Base-by-base conservation (phyloP, 2,329 filamentous ascomycete genomes). In the Fusarium coffeatum region DNA sequence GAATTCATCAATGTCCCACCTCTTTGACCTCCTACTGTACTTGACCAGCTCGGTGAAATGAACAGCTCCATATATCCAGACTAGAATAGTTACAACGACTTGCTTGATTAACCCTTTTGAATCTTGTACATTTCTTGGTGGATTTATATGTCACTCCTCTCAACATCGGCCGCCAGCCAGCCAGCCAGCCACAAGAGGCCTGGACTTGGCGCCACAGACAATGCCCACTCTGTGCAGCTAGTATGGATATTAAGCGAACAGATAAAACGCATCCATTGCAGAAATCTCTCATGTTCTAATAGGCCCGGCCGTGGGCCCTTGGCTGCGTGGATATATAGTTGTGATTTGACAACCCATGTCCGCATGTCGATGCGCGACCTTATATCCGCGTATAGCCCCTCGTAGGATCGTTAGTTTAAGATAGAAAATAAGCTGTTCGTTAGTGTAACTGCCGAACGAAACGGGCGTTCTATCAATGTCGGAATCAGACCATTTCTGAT, bases 281-380 rank as follows among this genome's bases (percentile, higher is more conserved):
- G 54, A 28, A 28, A 56, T 50, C 42, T n/a, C 7, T 32, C n/a
- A 12, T 37, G 20, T 42, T 42, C 37, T 51, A n/a, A 37, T n/a
- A 37, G 18, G 34, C 34, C 34, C 18, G 18, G 34, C 6, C 34
- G 34, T 37, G 18, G 18, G 34, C 18, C 18, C 18, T 37, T 37
- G 10, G 18, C 34, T 37, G 18, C 41, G 63, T 50, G 63, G 64
- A 51, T 43, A 64, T 43, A 41, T 32, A 25, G 40, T 46, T 42
- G 45, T 64, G 65, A 59, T 64, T 64, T 64, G 65, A 68, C 64
- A n/a, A n/a, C 18, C 18, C 34, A 12, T n/a, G 18, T 18, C 34
- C 34, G 16, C 8, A 43, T 23, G 41, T 28, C 27, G 22, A 16
- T 20, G 25, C 18, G 25, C 25, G 15, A 18, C 10, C 25, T 50